Evolutionary conservation across 2,329 filamentous ascomycete genomes (phyloP).

Genomic region (Pyrenophora teres): DNA sequence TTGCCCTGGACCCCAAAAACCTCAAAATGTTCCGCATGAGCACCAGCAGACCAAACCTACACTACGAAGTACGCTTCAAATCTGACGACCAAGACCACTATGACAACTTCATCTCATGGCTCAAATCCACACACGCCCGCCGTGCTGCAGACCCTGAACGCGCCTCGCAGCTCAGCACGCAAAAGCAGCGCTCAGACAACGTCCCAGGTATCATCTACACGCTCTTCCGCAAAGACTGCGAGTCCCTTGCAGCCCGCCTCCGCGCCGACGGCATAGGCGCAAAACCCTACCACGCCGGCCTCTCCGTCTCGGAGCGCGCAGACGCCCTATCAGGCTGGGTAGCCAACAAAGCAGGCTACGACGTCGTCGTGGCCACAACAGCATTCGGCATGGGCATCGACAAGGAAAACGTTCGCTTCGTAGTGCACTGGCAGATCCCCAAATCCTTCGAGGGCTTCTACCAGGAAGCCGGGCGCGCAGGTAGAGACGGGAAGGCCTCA

Average conservation of each 20-base stretch:
- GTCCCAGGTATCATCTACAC: conserved; percentile 83
- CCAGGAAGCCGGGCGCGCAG: conserved; percentile 90
- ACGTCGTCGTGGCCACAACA: conserved; percentile 92
- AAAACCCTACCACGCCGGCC: conserved; percentile 72
- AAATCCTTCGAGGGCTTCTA: conserved; percentile 97
- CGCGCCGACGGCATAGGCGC: conserved; percentile 72
- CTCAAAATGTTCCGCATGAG: conserved; percentile 81
- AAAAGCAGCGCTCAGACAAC: conserved; percentile 60
- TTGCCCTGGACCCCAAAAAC: conserved; percentile 68
- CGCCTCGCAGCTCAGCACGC: conserved; percentile 61
- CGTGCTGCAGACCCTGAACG: conserved; percentile 63
- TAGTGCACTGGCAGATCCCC: conserved; percentile 91
- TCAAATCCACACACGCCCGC: conserved; percentile 72
- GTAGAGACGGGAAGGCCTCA: conserved; percentile 84
- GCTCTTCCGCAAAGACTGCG: conserved; percentile 74
- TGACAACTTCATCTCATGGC: conserved; percentile 75
- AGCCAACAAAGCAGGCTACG: conserved; percentile 74
- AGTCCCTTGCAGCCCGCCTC: conserved; percentile 69
- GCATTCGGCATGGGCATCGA: conserved; percentile 99
- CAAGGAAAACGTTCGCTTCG: conserved; percentile 91
- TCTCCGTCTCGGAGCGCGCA: conserved; percentile 69
- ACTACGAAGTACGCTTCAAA: conserved; percentile 87
- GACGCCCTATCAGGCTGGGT: conserved; percentile 75
- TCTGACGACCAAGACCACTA: conserved; percentile 76
- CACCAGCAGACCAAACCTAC: conserved; percentile 81